Base-by-base conservation (phyloP, 2,329 filamentous ascomycete genomes). In the Trichoderma hamatum region DNA sequence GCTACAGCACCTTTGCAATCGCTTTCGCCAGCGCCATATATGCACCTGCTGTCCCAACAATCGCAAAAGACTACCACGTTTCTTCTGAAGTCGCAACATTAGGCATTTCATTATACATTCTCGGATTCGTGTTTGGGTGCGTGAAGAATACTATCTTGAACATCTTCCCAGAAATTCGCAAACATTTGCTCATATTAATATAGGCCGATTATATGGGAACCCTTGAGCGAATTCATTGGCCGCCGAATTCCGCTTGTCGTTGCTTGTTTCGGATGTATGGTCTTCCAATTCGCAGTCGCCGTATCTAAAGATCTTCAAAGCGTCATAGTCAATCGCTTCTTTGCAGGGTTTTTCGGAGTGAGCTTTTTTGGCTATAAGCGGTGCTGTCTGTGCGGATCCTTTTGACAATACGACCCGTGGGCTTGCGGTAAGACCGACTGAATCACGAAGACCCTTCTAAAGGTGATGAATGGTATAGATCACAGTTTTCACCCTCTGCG, bases 11-110 rank as follows among this genome's bases (percentile, higher is more conserved):
- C 14, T 63, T 63, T 10, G 16, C 36, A 19, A 28, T 46, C 13
- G 26, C 60, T n/a, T 63, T 63, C 13, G 43, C 28, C 43, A 63
- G 60, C 19, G 60, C 28, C 13, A 63, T 63, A 16, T 52, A 63
- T 34, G 28, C 60, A 7, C 60, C 60, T 19, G 60, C 43, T 16
- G 32, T 63, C 21, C 34, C 43, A 10, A 63, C 26, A 36, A 63
- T 63, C 30, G 43, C 43, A n/a, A n/a, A 19, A 36, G 43, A 52
- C 14, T 63, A 36, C 26, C 21, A 28, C 7, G 60, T 63, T 36
- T 28, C 60, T 3, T 46, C 46, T 10, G 60, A 62, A 26, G 43
- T 62, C 16, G 59, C 59, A 13, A 62, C 43, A 24, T 46, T 62
- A 6, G 59, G 43, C 26, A 14, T 62, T n/a, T 36, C 60, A 6